Conservation (phyloP, 768 basidiomycete genomes). For the Mycena chlorophos region DNA sequence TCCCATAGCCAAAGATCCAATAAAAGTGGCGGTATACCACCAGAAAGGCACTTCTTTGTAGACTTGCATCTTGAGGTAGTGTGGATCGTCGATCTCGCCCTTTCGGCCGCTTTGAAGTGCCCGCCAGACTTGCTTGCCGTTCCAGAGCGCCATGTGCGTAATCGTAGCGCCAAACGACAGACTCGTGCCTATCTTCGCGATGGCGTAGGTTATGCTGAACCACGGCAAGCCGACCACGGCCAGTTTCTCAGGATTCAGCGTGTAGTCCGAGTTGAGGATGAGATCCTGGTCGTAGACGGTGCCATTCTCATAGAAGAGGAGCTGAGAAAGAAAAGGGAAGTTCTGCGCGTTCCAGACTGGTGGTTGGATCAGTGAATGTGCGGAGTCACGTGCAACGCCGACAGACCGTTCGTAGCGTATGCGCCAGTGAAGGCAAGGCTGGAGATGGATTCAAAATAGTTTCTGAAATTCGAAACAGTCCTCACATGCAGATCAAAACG, state of each 20-base stretch:
- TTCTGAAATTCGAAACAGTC: neutral
- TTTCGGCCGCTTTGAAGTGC: slow-evolving; percentile 44
- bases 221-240: slow-evolving; percentile 44
- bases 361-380: neutral
- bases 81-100: slow-evolving; percentile 48
- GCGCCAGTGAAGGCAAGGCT: slow-evolving; percentile 47
- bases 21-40: slow-evolving; percentile 50
- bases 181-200: slow-evolving; percentile 40
- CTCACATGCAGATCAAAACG: slow-evolving; percentile 53
- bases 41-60: slow-evolving; percentile 37
- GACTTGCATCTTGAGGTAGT: slow-evolving; percentile 57
- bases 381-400: too few relatives aligned
- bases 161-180: slow-evolving; percentile 49
- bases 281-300: slow-evolving; percentile 50
- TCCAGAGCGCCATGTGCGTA: slow-evolving; percentile 54
- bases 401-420: slow-evolving; percentile 42
- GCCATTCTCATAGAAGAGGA: slow-evolving; percentile 50
- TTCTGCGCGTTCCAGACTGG: slow-evolving; percentile 53
- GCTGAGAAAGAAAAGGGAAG: slow-evolving; percentile 60
- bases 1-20: slow-evolving; percentile 49
- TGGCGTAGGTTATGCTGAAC: slow-evolving; percentile 46
- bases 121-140: slow-evolving; percentile 46
- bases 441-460: neutral
- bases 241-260: slow-evolving; percentile 49
- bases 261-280: slow-evolving; percentile 53